Base-by-base conservation (phyloP, 1,284 basidiomycete genomes). In the Porogramme epimiltina region DNA sequence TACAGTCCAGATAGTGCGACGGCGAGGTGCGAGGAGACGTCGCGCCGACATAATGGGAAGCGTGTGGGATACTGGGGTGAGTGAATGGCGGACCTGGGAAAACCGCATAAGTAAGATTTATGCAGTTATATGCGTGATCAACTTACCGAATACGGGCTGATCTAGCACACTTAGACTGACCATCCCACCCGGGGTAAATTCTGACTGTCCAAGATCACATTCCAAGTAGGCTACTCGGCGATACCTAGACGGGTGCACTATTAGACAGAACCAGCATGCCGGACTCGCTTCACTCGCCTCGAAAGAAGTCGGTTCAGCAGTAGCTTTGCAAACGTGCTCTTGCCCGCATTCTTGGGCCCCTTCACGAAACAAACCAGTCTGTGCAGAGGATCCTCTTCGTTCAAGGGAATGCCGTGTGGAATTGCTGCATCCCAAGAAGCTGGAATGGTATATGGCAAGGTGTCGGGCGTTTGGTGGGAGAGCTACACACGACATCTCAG, bases 131-230 rank as follows among this genome's bases (percentile, higher is more conserved):
- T 40, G 19, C 28, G 15, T 31, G 49, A n/a, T n/a, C n/a, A n/a
- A 59, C 46, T 40, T 58, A 91, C 93, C 93, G 40, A 96, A 84
- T 0, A 89, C 59, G 11, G 84, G 86, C 3, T 65, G 63, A 16
- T 85, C 80, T 22, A 97, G 61, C 0, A 98, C 58, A 66, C 88
- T 89, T 42, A 99, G 70, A 1, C 92, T 82, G 3, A 98, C 88
- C 68, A 91, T 80, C 0, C 95, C 95, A 0, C 89, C 87, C 2
- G 92, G 88, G 0, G 89, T 90, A 66, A 98, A 97, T 69, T 98
- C 95, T 8, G 92, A 90, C 71, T 99, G 96, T 10, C 96, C 96
- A 3, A 94, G 63, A 71, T 98, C 96, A 51, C 91, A 91, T 66
- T 98, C 95, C 5, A 99, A 79, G 68, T 85, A 97, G 0, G 93